Base-by-base conservation (phyloP, 495 filamentous ascomycete genomes). In the Penicillium paxilli region DNA sequence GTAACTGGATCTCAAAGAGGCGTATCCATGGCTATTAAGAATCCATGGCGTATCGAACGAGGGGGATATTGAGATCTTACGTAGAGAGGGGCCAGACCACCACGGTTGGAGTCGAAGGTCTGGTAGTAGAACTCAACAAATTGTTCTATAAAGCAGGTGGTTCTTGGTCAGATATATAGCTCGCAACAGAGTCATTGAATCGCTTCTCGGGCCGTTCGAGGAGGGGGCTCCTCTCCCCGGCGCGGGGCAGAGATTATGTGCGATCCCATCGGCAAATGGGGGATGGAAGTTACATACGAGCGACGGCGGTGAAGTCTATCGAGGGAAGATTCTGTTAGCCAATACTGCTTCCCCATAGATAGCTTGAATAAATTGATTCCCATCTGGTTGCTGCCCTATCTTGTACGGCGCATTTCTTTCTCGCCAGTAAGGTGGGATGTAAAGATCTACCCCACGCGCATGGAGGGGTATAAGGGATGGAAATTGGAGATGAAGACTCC, bases 91-190 rank as follows among this genome's bases (percentile, higher is more conserved):
- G 71, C 75, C 21, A 98, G 80, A 10, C 66, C 57, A 20, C 55
- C 55, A 51, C 91, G 86, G 68, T 88, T 68, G 44, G 53, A 44
- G 69, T 96, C 92, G 72, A 97, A 96, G 46, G 84, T 86, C 51
- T 83, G 72, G 79, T 96, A 96, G 86, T 96, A 98, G 79, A 87
- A 92, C 21, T 83, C 52, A 46, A 90, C 85, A 73, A 98, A 98
- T 63, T 92, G 77, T 57, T 80, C 92, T 97, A 68, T 63, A 41
- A 14, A 12, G 25, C 23, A 6, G 19, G 32, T 20, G 24, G 40
- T 30, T 30, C 51, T 8, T 17, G 10, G 59, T 69, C 48, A 70
- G 66, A 54, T 40, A 5, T 38, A 19, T 38, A 16, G 22, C 12
- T 14, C n/a, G 41, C 14, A 17, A 6, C 12, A 30, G 4, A 41